Percentiles rank a stretch among this genome's conserved stretches.
Evolutionary conservation across 2,329 filamentous ascomycete genomes (phyloP).

Genomic region (Aspergillus caelatus): DNA sequence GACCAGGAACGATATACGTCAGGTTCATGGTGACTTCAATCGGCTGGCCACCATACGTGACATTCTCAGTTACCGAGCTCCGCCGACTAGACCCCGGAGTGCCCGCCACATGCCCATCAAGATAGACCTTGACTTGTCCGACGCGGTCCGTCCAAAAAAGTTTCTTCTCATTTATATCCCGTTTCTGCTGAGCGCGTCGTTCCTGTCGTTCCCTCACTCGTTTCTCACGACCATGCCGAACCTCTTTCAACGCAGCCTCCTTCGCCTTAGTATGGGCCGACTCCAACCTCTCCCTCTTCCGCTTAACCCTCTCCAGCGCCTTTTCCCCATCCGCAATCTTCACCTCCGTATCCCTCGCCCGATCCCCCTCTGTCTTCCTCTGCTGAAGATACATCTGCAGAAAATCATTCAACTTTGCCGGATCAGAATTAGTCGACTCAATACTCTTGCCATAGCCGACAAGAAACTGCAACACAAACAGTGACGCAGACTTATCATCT

Average conservation of each 20-base stretch:
- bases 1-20: conserved; percentile 61
- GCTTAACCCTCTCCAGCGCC: conserved; percentile 22
- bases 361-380: conserved; percentile 29
- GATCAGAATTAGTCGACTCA: conserved; percentile 30
- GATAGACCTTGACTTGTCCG: conserved; percentile 38
- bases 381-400: conserved; percentile 38
- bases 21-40: conserved; percentile 47
- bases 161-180: conserved; percentile 34
- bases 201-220: conserved; percentile 10
- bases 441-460: conserved; percentile 41
- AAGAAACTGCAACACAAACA: conserved; percentile 32
- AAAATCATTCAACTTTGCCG: conserved; percentile 37
- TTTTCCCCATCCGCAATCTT: conserved; percentile 30
- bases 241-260: conserved; percentile 24
- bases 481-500: conserved; percentile 26
- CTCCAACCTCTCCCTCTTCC: conserved; percentile 6
- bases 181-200: conserved; percentile 27
- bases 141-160: conserved; percentile 40
- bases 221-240: conserved; percentile 24
- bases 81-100: conserved; percentile 19
- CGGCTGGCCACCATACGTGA: conserved; percentile 25
- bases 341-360: conserved; percentile 25
- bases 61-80: conserved; percentile 21
- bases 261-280: conserved; percentile 17
- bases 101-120: conserved; percentile 31